A percentile compares a stretch with the other conserved stretches of the same genome.
These are phyloP conservation scores for Craspedostauros australis DNA, from an alignment of 108 stramenopile species.

Conservation along the genomic window DNA sequence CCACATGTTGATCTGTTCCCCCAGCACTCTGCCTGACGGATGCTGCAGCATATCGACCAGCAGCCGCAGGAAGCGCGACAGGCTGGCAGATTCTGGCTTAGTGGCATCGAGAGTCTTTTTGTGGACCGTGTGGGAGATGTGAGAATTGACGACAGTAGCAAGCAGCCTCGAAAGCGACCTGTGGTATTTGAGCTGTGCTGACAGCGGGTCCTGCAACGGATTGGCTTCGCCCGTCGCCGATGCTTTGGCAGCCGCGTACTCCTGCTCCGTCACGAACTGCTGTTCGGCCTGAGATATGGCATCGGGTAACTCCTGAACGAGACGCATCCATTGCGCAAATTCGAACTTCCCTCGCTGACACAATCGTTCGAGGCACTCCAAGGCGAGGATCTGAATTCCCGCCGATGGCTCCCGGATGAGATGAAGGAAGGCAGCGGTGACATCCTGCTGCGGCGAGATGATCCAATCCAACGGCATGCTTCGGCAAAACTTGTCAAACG, in stretches of 20 bases:
- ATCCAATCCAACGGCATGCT: slow-evolving; percentile 86
- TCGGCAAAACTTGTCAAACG: slow-evolving; percentile 70
- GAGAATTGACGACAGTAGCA: slow-evolving; percentile 52
- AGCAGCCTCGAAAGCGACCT: slow-evolving; percentile 57
- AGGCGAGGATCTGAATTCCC: slow-evolving; percentile 51
- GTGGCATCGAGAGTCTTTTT: slow-evolving; percentile 44
- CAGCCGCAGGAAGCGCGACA: slow-evolving; percentile 52
- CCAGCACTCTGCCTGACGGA: slow-evolving; percentile 65
- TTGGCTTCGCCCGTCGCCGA: slow-evolving; percentile 17
- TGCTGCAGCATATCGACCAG: slow-evolving; percentile 74
- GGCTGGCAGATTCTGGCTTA: slow-evolving; percentile 11
- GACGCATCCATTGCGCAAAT: slow-evolving; percentile 54
- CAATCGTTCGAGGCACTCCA: slow-evolving; percentile 69
- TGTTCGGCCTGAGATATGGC: slow-evolving; percentile 64
- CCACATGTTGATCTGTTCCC: slow-evolving; percentile 77
- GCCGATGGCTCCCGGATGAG: slow-evolving; percentile 62
- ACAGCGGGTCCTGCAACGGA: slow-evolving; percentile 31
- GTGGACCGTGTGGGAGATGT: slow-evolving; percentile 61
- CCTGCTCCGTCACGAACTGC: slow-evolving; percentile 30
- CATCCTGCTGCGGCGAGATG: slow-evolving; percentile 40
- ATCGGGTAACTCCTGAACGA: slow-evolving; percentile 56
- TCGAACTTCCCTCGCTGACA: slow-evolving; percentile 65
- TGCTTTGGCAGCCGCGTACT: slow-evolving; percentile 19
- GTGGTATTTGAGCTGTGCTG: slow-evolving; percentile 69
- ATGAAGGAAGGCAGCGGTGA: slow-evolving; percentile 65